These are phyloP conservation scores for Starmerella vaccinii DNA, from an alignment of 805 yeast species.

Conservation along the genomic window DNA sequence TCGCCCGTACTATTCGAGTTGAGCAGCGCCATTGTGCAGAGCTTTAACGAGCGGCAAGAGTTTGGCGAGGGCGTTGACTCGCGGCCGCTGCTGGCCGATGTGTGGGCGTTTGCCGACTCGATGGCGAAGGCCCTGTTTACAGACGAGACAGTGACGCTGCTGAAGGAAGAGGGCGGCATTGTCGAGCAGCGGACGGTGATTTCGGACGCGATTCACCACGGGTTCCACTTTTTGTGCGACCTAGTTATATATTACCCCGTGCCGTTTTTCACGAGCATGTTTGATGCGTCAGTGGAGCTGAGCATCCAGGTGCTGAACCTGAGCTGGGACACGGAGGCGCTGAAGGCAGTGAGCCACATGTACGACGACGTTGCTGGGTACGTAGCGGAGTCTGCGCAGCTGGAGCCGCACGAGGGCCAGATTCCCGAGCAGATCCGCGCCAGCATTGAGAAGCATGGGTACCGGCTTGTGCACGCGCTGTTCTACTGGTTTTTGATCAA, in stretches of 20 bases:
- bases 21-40: constrained; percentile 19
- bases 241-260: constrained; percentile 15
- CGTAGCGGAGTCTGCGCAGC: background rate
- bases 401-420: constrained; percentile 40
- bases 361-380: constrained; percentile 50
- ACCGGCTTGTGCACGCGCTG: constrained; percentile 42
- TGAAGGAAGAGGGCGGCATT: constrained; percentile 15
- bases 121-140: constrained; percentile 61
- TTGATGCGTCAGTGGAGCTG: constrained; percentile 35
- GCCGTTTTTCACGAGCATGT: constrained; percentile 10
- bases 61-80: constrained; percentile 12
- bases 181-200: constrained; percentile 13
- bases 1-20: constrained; percentile 18
- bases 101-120: constrained; percentile 82
- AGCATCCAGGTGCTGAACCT: constrained; percentile 13
- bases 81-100: constrained; percentile 47
- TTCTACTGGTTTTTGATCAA: constrained; percentile 63
- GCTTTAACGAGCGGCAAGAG: constrained; percentile 15
- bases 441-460: constrained; percentile 43
- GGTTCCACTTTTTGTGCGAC: constrained; percentile 23
- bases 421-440: constrained; percentile 35
- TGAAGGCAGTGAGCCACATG: constrained; percentile 60
- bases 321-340: constrained; percentile 56
- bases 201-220: constrained; percentile 12
- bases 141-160: background rate